Evolutionary conservation across 352 stramenopile genomes (phyloP), one percentile per base, ranked within the genome.

Genomic region (Phytophthora fragariae): DNA sequence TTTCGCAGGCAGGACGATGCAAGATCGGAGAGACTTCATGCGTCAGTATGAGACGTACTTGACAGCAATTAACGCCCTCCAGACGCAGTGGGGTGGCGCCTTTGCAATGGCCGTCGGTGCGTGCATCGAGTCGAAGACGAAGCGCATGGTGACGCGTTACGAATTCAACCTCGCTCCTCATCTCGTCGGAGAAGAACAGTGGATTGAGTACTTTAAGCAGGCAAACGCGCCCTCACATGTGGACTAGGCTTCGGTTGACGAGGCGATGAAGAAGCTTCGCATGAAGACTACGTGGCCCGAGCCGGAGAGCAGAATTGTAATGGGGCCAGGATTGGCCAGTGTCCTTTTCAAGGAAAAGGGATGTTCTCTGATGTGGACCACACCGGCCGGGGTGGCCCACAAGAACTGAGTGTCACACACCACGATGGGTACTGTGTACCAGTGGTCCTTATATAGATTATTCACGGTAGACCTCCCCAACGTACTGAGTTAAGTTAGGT

Each of bases 21-120:
- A 62, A 37, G 57, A 53, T 37, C 57, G 37, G 14, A 17, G 57
- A 7, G 37, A 37, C 15, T 62, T 62, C 19, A 53, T 62, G 57
- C 35, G 35, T 14, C 8, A 53, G 33, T 62, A 54, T 19, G 39
- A 62, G 35, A 52, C 57, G 11, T 62, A 62, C 14, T 37, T 62
- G n/a, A 21, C 35, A 11, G 57, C 57, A 5, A 62, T 62, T 3
- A 62, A 56, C n/a, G 21, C 49, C 1, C 49, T 56, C 6, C 49
- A 56, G 19, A 37, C 49, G 6, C 49, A 56, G 1, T 56, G 49
- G 49, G 27, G 49, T 5, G 49, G 19, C 19, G 49, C 49, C 14
- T 56, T 56, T 2, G 49, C 49, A 9, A 56, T 56, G 49, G 27
- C 49, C 15, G 49, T 56, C n/a, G 49, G 49, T 56, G 49, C 49